These are phyloP conservation scores for Venturia effusa DNA, from an alignment of 2,329 filamentous ascomycete species.

Conservation along the genomic window DNA sequence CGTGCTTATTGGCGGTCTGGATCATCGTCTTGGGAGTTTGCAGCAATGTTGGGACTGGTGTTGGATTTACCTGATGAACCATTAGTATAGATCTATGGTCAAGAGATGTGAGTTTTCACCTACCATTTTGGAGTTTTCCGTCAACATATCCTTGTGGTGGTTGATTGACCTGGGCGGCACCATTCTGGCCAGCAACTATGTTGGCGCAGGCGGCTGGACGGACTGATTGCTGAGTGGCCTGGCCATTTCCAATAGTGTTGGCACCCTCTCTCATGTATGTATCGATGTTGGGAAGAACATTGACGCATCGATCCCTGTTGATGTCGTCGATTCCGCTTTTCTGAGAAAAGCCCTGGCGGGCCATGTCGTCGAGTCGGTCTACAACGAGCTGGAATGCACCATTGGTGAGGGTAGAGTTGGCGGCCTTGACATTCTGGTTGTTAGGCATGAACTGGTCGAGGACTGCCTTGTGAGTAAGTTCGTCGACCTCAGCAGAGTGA, in stretches of 20 bases:
- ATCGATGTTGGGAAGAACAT: conserved; percentile 11
- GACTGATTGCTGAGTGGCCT: conserved; percentile 5
- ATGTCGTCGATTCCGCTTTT: conserved; percentile 4
- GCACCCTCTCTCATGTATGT: conserved; percentile 9
- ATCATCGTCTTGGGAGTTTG: conserved; percentile 3
- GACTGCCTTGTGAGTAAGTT: conserved; percentile 10
- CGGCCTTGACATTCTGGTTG: conserved; percentile 7
- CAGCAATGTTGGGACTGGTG: background rate
- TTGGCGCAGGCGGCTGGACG: conserved; percentile 9
- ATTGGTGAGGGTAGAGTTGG: conserved; percentile 9
- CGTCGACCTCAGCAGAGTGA: conserved; percentile 10
- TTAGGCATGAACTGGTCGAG: conserved; percentile 10
- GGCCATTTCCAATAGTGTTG: conserved; percentile 6
- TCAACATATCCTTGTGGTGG: conserved; percentile 1
- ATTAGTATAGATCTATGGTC: background rate
- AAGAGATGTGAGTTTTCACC: background rate
- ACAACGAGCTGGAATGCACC: conserved; percentile 11
- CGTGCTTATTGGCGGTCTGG: background rate
- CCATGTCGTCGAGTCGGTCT: conserved; percentile 7
- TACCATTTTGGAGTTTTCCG: background rate
- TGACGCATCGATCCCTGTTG: conserved; percentile 10
- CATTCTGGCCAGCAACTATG: conserved; percentile 7
- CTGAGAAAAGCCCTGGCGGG: background rate
- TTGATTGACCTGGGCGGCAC: conserved; percentile 3
- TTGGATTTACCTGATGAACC: background rate